These are phyloP conservation scores for Pleodorina starrii DNA, from an alignment of 139 green algal species.

Conservation along the genomic window DNA sequence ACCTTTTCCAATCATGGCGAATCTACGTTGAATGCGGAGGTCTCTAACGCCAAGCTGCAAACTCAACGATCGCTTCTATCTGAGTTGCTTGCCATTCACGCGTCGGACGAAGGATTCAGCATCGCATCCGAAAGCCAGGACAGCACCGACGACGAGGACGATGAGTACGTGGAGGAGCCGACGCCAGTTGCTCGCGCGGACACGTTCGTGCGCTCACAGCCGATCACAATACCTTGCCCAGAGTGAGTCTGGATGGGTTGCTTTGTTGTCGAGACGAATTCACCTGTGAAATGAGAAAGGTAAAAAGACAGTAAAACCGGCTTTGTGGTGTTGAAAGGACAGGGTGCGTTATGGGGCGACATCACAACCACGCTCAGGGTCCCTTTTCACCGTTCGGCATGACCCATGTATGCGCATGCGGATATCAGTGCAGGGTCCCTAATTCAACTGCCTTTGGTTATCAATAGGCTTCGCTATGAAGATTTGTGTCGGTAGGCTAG, in stretches of 20 bases:
- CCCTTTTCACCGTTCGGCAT: no score
- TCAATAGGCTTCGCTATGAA: no score
- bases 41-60: slow-evolving; percentile 9
- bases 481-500: no score
- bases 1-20: slow-evolving; percentile 15
- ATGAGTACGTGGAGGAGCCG: not conserved
- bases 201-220: not conserved
- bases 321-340: no score
- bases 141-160: not conserved
- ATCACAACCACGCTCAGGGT: no score
- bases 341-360: no score
- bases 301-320: no score
- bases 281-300: no score
- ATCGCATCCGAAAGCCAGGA: not conserved
- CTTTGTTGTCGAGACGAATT: no score
- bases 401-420: no score
- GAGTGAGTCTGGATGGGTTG: not conserved
- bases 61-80: slow-evolving; percentile 15
- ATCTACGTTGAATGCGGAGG: slow-evolving; percentile 1
- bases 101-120: not conserved
- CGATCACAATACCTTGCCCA: not conserved
- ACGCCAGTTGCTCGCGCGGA: not conserved
- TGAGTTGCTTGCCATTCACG: slow-evolving; percentile 10
- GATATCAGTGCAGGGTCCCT: no score
- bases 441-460: no score